Evolutionary conservation across 1,284 basidiomycete species (phyloP).

Genomic region (Afroboletus lepidellus): DNA sequence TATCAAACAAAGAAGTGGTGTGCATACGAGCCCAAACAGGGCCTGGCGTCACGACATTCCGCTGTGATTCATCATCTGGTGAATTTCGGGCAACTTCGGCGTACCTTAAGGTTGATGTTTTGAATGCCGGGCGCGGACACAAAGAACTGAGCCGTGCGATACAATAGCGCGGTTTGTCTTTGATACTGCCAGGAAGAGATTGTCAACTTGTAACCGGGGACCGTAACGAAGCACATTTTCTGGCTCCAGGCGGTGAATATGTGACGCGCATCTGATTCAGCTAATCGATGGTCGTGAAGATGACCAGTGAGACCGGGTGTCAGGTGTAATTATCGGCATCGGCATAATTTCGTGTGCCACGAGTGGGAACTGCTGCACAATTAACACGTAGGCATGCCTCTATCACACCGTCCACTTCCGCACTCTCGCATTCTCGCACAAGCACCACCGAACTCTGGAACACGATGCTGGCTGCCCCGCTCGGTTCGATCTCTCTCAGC

Average conservation of each 20-base stretch:
- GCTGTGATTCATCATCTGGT: neutral
- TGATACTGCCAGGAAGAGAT: neutral
- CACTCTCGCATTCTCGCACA: slow-evolving; percentile 4
- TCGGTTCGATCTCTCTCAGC: neutral
- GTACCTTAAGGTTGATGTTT: slow-evolving; percentile 16
- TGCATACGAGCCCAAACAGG: slow-evolving; percentile 10
- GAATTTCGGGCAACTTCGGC: no score
- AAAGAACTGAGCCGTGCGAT: slow-evolving; percentile 3
- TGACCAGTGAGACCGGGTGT: slow-evolving; percentile 4
- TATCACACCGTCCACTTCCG: slow-evolving; percentile 17
- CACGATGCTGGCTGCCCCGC: neutral
- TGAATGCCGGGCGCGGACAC: slow-evolving; percentile 1
- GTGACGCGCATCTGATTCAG: neutral
- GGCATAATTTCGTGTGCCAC: slow-evolving; percentile 15
- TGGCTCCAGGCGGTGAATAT: neutral
- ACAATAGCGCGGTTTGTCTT: neutral
- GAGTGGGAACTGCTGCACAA: slow-evolving; percentile 21
- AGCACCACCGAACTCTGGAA: neutral
- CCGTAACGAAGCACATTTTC: neutral
- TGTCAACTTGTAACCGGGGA: neutral
- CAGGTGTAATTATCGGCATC: slow-evolving; percentile 10
- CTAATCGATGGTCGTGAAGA: slow-evolving; percentile 28
- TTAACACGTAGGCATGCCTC: slow-evolving; percentile 15
- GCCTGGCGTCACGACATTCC: slow-evolving; percentile 12
- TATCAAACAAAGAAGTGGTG: slow-evolving; percentile 11